Evolutionary conservation across 2,329 filamentous ascomycete genomes (phyloP), one percentile per base, ranked within the genome.

Genomic region (Oidium heveae): DNA sequence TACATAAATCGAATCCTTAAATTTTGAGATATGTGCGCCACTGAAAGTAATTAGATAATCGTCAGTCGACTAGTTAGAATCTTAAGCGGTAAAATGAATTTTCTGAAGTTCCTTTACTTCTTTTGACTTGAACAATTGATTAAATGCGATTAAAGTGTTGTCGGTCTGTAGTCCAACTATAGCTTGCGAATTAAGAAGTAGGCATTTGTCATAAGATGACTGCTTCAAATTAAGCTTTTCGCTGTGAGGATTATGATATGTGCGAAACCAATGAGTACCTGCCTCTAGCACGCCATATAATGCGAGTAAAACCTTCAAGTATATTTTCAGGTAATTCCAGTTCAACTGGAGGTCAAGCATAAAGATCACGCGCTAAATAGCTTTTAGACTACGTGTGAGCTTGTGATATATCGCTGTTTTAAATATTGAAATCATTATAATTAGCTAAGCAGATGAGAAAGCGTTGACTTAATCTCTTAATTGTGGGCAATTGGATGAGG

Each of bases 401-500:
- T n/a, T n/a, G n/a, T n/a, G n/a, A n/a, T n/a, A n/a, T n/a, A n/a
- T n/a, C n/a, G n/a, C n/a, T n/a, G n/a, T n/a, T n/a, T n/a, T n/a
- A n/a, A n/a, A n/a, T n/a, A n/a, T n/a, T 24, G 8, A 10, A 49
- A 28, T 28, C n/a, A 28, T 24, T 15, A 49, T 24, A 18, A 9
- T 10, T 24, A 54, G 13, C 47, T 46, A 41, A 57, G 36, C 16
- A 56, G 4, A 59, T 32, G 32, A 58, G 54, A 4, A 57, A 22
- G 8, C 53, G 47, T 47, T 58, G 41, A 22, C 39, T 55, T 20
- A 55, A 20, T 7, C 52, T 8, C 54, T 57, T 44, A 47, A 59
- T 58, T 4, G 52, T 58, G 13, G 43, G 56, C 22, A 50, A 57
- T 39, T 59, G 24, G 2, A 54, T 60, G 5, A 60, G 46, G 4